A percentile compares a stretch with the other conserved stretches of the same genome.
These are phyloP conservation scores for Mycena vitilis DNA, from an alignment of 768 basidiomycete species.

Conservation along the genomic window DNA sequence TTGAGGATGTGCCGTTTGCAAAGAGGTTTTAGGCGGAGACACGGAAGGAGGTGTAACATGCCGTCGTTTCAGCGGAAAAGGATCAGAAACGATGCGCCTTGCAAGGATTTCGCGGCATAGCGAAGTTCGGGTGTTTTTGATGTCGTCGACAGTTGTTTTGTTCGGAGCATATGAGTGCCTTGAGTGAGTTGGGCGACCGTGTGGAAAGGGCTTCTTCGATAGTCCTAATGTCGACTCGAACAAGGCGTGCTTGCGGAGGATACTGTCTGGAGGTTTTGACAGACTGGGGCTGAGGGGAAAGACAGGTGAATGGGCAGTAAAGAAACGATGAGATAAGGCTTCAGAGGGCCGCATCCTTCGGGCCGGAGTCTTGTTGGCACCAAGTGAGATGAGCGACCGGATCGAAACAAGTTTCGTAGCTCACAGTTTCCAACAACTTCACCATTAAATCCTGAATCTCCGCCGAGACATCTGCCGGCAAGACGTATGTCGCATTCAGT, in stretches of 20 bases:
- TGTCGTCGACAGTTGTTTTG: conserved; percentile 34
- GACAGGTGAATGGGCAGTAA: conserved; percentile 38
- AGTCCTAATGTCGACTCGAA: conserved; percentile 25
- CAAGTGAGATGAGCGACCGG: conserved; percentile 18
- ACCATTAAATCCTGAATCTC: conserved; percentile 42
- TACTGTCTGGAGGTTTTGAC: conserved; percentile 13
- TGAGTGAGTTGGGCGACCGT: conserved; percentile 12
- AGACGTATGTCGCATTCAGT: conserved; percentile 36
- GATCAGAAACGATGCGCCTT: conserved; percentile 50
- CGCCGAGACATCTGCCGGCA: conserved; percentile 42
- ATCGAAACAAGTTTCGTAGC: conserved; percentile 4
- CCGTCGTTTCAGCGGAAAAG: conserved; percentile 35
- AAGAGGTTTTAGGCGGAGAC: conserved; percentile 2
- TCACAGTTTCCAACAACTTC: conserved; percentile 45
- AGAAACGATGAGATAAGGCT: conserved; percentile 47
- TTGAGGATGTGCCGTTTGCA: neutral
- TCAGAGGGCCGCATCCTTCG: conserved; percentile 43
- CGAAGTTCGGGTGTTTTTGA: conserved; percentile 39
- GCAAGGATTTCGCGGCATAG: conserved; percentile 36
- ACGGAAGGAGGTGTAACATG: conserved; percentile 9
- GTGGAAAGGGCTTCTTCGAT: conserved; percentile 19
- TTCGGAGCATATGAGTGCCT: conserved; percentile 26
- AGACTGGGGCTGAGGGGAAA: conserved; percentile 19
- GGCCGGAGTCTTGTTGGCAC: conserved; percentile 40
- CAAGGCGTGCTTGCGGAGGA: conserved; percentile 32